Evolutionary conservation across 1,139 yeast genomes (phyloP).

Genomic region (Sporopachydermia cereana): DNA sequence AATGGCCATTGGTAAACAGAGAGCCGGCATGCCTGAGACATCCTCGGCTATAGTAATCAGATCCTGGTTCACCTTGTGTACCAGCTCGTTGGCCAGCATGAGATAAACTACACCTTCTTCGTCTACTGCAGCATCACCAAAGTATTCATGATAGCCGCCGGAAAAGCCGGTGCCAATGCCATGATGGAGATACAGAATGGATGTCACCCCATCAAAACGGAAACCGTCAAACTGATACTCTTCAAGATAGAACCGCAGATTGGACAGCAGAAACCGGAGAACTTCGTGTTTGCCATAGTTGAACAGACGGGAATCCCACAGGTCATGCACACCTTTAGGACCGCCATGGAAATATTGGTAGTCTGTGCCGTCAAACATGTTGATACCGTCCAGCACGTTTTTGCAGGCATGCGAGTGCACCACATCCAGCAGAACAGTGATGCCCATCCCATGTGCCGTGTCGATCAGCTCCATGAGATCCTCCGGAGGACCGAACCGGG

Average conservation of each 20-base stretch:
- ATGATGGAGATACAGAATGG: slow-evolving; percentile 85
- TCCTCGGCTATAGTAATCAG: slow-evolving; percentile 89
- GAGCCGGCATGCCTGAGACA: slow-evolving; percentile 94
- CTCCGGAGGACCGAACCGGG: slow-evolving; percentile 91
- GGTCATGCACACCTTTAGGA: slow-evolving; percentile 70
- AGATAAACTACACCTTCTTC: slow-evolving; percentile 77
- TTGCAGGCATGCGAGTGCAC: slow-evolving; percentile 96
- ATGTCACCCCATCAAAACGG: slow-evolving; percentile 93
- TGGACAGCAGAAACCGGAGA: slow-evolving; percentile 74
- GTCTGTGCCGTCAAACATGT: slow-evolving; percentile 91
- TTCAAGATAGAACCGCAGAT: slow-evolving; percentile 73
- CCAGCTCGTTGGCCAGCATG: slow-evolving; percentile 76
- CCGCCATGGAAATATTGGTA: slow-evolving; percentile 91
- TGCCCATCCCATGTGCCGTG: slow-evolving; percentile 82
- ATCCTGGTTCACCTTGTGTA: slow-evolving; percentile 41
- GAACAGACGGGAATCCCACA: slow-evolving; percentile 93
- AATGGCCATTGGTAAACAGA: slow-evolving; percentile 55
- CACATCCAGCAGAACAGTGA: slow-evolving; percentile 77
- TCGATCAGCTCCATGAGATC: slow-evolving; percentile 85
- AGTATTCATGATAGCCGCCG: slow-evolving; percentile 88
- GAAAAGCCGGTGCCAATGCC: slow-evolving; percentile 84
- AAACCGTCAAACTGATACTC: slow-evolving; percentile 88
- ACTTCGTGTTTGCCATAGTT: slow-evolving; percentile 89
- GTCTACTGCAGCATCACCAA: slow-evolving; percentile 70
- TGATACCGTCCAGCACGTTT: slow-evolving; percentile 87